A percentile compares a stretch with the other conserved stretches of the same genome.
Evolutionary conservation across 2,329 filamentous ascomycete species (phyloP).

Genomic region (Didymella exigua): DNA sequence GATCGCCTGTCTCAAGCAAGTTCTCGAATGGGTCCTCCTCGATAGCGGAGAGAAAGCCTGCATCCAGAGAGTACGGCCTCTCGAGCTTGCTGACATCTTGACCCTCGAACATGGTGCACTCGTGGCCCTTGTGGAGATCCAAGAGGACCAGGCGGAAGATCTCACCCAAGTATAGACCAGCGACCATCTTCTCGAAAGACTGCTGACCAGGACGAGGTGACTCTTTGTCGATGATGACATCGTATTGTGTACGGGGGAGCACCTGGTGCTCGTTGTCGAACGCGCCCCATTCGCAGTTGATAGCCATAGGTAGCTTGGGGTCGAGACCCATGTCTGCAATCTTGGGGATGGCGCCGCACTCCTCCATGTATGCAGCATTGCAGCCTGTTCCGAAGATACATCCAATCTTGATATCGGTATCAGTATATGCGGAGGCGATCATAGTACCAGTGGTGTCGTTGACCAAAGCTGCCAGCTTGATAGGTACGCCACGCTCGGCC

Average conservation of each 20-base stretch:
- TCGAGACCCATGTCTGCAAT: conserved; percentile 89
- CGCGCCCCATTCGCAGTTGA: conserved; percentile 98
- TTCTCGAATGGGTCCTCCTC: conserved; percentile 98
- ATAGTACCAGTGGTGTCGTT: conserved; percentile 98
- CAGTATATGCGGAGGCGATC: conserved; percentile 97
- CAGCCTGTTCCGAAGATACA: conserved; percentile 99
- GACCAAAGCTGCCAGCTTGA: conserved; percentile 90
- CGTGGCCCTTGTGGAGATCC: conserved; percentile 73
- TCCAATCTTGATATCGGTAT: conserved; percentile 88
- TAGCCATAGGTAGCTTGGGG: conserved; percentile 83
- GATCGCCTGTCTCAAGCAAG: conserved; percentile 82
- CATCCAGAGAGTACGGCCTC: conserved; percentile 87
- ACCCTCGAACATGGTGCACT: conserved; percentile 74
- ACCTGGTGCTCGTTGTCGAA: conserved; percentile 95
- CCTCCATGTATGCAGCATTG: conserved; percentile 98
- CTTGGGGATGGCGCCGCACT: conserved; percentile 89
- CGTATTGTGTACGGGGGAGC: conserved; percentile 84
- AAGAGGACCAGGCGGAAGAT: conserved; percentile 88
- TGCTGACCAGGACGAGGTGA: conserved; percentile 93
- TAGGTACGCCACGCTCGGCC: conserved; percentile 77
- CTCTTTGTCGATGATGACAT: conserved; percentile 84
- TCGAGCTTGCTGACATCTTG: conserved; percentile 82
- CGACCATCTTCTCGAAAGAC: conserved; percentile 97
- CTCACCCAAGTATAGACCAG: conserved; percentile 91
- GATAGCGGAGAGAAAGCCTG: conserved; percentile 90